Evolutionary conservation across 106 monocot species (phyloP), one percentile per base, ranked within the genome.

Genomic region (Agapanthus africanus): DNA sequence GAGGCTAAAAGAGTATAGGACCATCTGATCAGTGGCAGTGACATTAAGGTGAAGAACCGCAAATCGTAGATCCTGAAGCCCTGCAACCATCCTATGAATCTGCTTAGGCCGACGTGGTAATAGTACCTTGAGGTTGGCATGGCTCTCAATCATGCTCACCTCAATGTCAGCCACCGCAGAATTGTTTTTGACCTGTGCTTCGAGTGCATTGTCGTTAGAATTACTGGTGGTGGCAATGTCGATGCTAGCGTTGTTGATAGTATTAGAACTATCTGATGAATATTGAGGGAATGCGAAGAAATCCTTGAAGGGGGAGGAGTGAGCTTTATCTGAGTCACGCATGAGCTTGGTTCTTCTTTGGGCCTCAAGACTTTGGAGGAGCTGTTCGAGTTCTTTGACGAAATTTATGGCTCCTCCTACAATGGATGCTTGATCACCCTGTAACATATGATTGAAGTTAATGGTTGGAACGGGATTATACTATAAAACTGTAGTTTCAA

Each of bases 401-500:
- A 77, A 87, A 64, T 87, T 87, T 62, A 87, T 87, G 10, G 87
- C 87, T n/a, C 87, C 80, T n/a, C 80, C 83, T 1, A 87, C 73
- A 18, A 83, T 83, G 11, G 87, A 87, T 44, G 87, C 87, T 69
- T 87, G 87, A 75, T 87, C 87, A 18, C 83, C 83, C 87, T 87
- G 65, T 35, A 11, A 3, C 16, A 31, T 30, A 30, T n/a, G n/a
- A n/a, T n/a, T n/a, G 56, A 57, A 57, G 30, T 21, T n/a, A 50
- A 50, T 50, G 10, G 39, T 40, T 40, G 10, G 39, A 40, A 40
- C 10, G 10, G 10, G 46, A 4, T 46, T 14, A 46, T 2, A 46
- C 2, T 18, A 47, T 47, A n/a, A n/a, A n/a, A n/a, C n/a, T n/a
- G n/a, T n/a, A n/a, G n/a, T n/a, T n/a, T n/a, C n/a, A n/a, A n/a